These are phyloP conservation scores for Phytophthora cryptogea DNA, from an alignment of 352 stramenopile species.

Conservation along the genomic window DNA sequence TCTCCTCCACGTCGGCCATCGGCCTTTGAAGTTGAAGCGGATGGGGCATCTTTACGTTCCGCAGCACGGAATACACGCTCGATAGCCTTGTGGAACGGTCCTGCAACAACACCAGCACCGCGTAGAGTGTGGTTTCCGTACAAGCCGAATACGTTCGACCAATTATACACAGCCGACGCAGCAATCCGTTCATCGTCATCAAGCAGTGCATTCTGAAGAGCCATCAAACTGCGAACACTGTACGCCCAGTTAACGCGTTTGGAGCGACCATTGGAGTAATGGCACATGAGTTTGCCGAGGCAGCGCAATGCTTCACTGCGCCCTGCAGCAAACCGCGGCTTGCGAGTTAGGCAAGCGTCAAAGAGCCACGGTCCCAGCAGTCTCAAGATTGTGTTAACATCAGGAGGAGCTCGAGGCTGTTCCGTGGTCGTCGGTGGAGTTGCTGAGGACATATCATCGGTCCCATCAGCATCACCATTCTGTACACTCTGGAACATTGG, in stretches of 20 bases:
- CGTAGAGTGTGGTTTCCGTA: conserved; percentile 86
- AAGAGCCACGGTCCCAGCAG: conserved; percentile 86
- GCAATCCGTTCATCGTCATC: conserved; percentile 84
- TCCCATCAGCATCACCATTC: conserved; percentile 36
- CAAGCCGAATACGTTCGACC: conserved; percentile 80
- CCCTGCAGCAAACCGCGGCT: conserved; percentile 67
- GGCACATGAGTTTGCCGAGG: conserved; percentile 73
- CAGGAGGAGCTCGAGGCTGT: conserved; percentile 66
- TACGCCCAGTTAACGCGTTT: conserved; percentile 87
- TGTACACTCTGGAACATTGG: conserved; percentile 50
- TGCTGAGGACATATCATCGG: conserved; percentile 22
- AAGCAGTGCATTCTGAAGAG: conserved; percentile 74
- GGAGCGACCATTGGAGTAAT: conserved; percentile 67
- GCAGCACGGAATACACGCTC: conserved; percentile 70
- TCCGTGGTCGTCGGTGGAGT: conserved; percentile 17
- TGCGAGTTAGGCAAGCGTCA: conserved; percentile 80
- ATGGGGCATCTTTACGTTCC: conserved; percentile 40
- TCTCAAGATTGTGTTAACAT: conserved; percentile 84
- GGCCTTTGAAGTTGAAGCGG: conserved; percentile 38
- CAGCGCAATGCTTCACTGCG: conserved; percentile 79
- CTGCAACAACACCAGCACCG: conserved; percentile 74
- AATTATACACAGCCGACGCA: conserved; percentile 84
- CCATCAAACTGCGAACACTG: conserved; percentile 83
- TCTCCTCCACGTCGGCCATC: conserved; percentile 46
- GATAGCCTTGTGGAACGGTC: conserved; percentile 79